A percentile compares a stretch with the other conserved stretches of the same genome.
Conservation (phyloP, 2,329 filamentous ascomycete genomes). For the Mycocentrospora acerina region DNA sequence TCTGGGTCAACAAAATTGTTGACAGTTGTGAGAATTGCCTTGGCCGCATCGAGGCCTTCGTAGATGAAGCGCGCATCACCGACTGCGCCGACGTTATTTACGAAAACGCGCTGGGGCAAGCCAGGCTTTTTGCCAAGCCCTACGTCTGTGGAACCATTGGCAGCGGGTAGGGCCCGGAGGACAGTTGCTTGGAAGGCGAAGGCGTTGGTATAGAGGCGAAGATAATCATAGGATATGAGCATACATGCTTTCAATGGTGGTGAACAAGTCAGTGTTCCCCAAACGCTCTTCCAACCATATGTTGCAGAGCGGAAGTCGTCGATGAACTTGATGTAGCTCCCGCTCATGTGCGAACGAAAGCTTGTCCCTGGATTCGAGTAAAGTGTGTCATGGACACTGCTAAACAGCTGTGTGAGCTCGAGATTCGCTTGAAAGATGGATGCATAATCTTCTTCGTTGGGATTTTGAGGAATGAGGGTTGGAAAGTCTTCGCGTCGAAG, state of each 20-base stretch:
- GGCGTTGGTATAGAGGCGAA: constrained; percentile 72
- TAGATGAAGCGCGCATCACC: constrained; percentile 54
- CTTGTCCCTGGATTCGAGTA: constrained; percentile 71
- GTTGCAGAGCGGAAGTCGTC: constrained; percentile 71
- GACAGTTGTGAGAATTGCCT: constrained; percentile 52
- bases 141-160: constrained; percentile 13
- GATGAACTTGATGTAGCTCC: constrained; percentile 73
- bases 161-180: constrained; percentile 45
- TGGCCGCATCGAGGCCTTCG: constrained; percentile 52
- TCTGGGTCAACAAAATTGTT: constrained; percentile 54
- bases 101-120: constrained; percentile 47
- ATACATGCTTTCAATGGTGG: constrained; percentile 67
- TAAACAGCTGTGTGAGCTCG: constrained; percentile 71
- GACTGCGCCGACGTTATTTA: constrained; percentile 52
- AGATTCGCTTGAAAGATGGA: constrained; percentile 70
- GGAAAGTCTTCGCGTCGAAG: constrained; percentile 68
- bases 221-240: constrained; percentile 70
- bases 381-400: constrained; percentile 71
- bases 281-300: constrained; percentile 69
- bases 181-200: constrained; percentile 75
- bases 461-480: constrained; percentile 59
- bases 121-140: constrained; percentile 1
- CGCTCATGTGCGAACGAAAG: constrained; percentile 69
- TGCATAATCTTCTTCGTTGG: constrained; percentile 66
- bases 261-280: constrained; percentile 67